A percentile compares a stretch with the other conserved stretches of the same genome.
Conservation (phyloP, 352 stramenopile genomes). For the Pythium periplocum region DNA sequence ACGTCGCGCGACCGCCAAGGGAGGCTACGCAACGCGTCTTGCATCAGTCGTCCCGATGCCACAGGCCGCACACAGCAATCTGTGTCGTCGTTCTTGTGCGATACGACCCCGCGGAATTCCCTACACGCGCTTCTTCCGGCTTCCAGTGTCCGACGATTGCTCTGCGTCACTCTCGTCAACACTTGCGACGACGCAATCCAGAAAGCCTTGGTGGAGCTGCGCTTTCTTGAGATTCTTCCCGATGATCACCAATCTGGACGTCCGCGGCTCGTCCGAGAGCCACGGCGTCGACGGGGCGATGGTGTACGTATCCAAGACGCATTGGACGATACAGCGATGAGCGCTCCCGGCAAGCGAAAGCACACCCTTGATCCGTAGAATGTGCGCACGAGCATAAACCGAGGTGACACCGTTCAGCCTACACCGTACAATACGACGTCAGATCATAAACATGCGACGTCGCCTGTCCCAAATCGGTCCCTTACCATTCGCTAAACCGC, state of each 20-base stretch:
- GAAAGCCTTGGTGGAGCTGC: constrained; percentile 41
- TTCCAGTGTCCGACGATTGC: too few relatives aligned
- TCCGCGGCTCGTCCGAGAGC: constrained; percentile 24
- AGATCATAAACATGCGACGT: constrained; percentile 46
- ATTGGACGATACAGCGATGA: constrained; percentile 54
- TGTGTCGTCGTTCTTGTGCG: too few relatives aligned
- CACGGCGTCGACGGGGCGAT: constrained; percentile 46
- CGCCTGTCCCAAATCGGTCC: constrained; percentile 29
- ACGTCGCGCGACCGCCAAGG: too few relatives aligned
- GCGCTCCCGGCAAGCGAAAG: constrained; percentile 39
- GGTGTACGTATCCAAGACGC: constrained; percentile 72
- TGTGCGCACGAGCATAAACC: constrained; percentile 45
- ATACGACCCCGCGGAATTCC: too few relatives aligned
- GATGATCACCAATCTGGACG: constrained; percentile 63
- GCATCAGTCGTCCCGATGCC: too few relatives aligned
- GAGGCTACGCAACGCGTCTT: too few relatives aligned
- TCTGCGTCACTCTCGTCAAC: too few relatives aligned
- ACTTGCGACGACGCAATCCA: constrained; percentile 14
- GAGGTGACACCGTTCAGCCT: constrained; percentile 47
- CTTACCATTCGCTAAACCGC: constrained; percentile 64
- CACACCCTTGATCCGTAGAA: constrained; percentile 78
- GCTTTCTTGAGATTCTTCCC: constrained; percentile 41
- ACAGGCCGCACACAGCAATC: too few relatives aligned
- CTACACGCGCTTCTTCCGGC: too few relatives aligned
- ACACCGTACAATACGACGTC: constrained; percentile 49